These are phyloP conservation scores for Trifolium dubium DNA, from an alignment of 306 rosid genomes.

Conservation along the genomic window DNA sequence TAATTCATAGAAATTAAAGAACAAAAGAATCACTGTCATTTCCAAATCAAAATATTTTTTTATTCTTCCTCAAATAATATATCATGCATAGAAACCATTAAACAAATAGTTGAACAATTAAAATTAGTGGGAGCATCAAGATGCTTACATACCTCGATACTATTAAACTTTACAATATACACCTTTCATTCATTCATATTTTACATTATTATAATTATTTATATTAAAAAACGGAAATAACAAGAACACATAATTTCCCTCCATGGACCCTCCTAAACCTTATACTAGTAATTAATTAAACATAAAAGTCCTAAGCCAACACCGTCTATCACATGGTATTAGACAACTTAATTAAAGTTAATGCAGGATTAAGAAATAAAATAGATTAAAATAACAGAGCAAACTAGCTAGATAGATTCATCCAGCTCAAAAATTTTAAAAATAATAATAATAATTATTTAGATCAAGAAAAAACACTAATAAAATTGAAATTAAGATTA, in stretches of 20 bases:
- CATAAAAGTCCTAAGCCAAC: constrained; percentile 22
- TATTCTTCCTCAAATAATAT: constrained; percentile 14
- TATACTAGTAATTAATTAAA: too few relatives aligned
- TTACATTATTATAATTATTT: neutral
- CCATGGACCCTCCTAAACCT: neutral
- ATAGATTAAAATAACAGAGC: neutral
- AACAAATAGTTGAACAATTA: neutral
- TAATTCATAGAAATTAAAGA: neutral
- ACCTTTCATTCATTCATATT: constrained; percentile 10
- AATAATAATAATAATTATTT: constrained; percentile 47
- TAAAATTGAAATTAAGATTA: constrained; percentile 36
- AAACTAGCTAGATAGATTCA: constrained; percentile 1
- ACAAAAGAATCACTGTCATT: constrained; percentile 29
- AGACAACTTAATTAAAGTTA: constrained; percentile 21
- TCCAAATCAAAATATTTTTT: neutral
- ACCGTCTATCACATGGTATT: constrained; percentile 27
- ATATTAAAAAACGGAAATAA: neutral
- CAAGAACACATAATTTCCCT: constrained; percentile 12
- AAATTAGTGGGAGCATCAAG: constrained; percentile 8
- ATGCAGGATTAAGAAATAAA: constrained; percentile 5
- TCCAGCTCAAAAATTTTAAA: constrained; percentile 32
- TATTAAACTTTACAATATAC: neutral
- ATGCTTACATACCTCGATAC: neutral
- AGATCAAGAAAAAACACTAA: neutral
- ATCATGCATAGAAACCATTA: neutral